phyloP scores from a whole-genome alignment of 1,139 yeast species.

The Meyerozyma sp. region DNA sequence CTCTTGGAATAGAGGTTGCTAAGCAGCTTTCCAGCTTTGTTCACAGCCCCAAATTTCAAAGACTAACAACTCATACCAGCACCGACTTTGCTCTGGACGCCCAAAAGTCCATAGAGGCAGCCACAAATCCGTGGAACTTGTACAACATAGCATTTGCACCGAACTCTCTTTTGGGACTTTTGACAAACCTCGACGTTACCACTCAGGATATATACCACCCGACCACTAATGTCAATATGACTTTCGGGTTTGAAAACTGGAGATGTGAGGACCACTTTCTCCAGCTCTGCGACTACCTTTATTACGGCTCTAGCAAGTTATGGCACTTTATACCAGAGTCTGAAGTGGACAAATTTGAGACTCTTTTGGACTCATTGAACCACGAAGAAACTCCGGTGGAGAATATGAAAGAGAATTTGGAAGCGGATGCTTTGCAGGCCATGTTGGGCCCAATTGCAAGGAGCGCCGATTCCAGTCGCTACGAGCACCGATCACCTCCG shows the following conservation, averaged over 20 bases:
- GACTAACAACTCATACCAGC: background rate
- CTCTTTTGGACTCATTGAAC: conserved; percentile 15
- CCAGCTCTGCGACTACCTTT: conserved; percentile 61
- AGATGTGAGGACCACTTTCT: conserved; percentile 70
- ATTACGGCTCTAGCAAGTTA: conserved; percentile 63
- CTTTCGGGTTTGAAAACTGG: conserved; percentile 72
- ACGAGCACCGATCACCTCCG: conserved; percentile 13
- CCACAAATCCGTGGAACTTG: conserved; percentile 62
- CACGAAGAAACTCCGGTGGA: conserved; percentile 11
- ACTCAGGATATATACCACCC: conserved; percentile 32
- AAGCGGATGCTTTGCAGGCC: conserved; percentile 17
- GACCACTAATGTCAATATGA: conserved; percentile 47
- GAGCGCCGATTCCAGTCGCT: conserved; percentile 12
- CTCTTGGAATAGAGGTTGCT: background rate
- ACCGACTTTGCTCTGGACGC: background rate
- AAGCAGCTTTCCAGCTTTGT: background rate
- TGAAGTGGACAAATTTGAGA: conserved; percentile 59
- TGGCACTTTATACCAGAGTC: conserved; percentile 81
- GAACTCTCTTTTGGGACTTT: conserved; percentile 44
- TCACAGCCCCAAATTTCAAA: background rate
- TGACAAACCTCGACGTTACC: conserved; percentile 34
- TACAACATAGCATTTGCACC: conserved; percentile 58
- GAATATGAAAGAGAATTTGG: conserved; percentile 14
- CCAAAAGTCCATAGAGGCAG: conserved; percentile 6
- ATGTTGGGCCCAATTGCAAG: conserved; percentile 13